Conservation (phyloP, 495 filamentous ascomycete genomes). For the Hypoxylon crocopeplum region DNA sequence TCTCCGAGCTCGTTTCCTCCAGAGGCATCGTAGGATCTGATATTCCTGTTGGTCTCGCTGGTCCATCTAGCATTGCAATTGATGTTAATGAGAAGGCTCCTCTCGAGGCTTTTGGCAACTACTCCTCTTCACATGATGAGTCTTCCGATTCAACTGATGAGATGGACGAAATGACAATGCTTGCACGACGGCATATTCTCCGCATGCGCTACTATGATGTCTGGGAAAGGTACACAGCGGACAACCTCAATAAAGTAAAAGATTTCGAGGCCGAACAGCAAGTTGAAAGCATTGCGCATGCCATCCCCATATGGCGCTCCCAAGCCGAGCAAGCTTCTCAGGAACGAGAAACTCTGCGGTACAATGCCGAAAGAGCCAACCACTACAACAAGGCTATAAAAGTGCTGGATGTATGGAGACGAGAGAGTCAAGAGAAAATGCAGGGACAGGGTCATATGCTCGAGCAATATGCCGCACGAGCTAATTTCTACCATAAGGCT, state of each 20-base stretch:
- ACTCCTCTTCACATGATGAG: not conserved
- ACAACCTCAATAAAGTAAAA: conserved; percentile 72
- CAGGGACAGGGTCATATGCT: conserved; percentile 22
- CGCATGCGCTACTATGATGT: conserved; percentile 76
- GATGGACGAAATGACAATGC: conserved; percentile 56
- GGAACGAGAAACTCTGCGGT: conserved; percentile 15
- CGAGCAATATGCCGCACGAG: conserved; percentile 31
- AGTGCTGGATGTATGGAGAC: conserved; percentile 33
- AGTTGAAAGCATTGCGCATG: conserved; percentile 12
- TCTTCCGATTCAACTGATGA: conserved; percentile 14
- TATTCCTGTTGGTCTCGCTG: not conserved
- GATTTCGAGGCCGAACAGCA: conserved; percentile 61
- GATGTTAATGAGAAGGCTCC: not conserved
- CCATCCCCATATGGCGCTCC: conserved; percentile 35
- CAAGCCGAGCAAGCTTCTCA: conserved; percentile 18
- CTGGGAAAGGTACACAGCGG: conserved; percentile 75
- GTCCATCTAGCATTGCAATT: not conserved
- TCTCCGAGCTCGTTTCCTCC: not conserved
- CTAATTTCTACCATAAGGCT: conserved; percentile 38
- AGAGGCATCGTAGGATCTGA: not conserved
- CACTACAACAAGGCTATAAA: conserved; percentile 27
- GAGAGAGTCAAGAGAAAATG: conserved; percentile 11
- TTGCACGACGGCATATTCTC: conserved; percentile 72
- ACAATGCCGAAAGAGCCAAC: conserved; percentile 22
- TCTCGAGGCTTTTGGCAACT: not conserved